Evolutionary conservation across 2,329 filamentous ascomycete genomes (phyloP).

Genomic region (Xylaria sp.): DNA sequence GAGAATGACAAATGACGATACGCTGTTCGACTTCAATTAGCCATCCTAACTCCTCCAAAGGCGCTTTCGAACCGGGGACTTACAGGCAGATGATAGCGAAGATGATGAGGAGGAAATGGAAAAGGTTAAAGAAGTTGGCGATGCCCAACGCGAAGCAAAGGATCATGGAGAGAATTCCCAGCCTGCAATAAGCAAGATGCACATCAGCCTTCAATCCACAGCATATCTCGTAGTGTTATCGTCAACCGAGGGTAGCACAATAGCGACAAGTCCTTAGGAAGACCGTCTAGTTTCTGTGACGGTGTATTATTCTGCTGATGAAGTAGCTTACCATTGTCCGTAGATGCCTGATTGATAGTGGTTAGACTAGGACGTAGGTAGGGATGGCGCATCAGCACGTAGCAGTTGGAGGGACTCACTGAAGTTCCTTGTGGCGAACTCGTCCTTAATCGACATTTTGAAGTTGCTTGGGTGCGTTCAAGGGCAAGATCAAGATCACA

Average conservation of each 20-base stretch:
- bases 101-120: constrained; percentile 60
- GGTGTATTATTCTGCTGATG: constrained; percentile 3
- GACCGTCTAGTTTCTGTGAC: constrained; percentile 12
- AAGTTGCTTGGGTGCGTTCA: constrained; percentile 37
- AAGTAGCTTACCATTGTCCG: constrained; percentile 74
- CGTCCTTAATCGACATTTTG: constrained; percentile 77
- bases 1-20: constrained; percentile 77
- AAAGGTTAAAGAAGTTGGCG: constrained; percentile 71
- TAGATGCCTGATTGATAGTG: constrained; percentile 69
- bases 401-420: constrained; percentile 62
- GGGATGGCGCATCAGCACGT: constrained; percentile 22
- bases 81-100: constrained; percentile 67
- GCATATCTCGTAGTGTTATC: neutral
- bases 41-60: neutral
- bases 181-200: constrained; percentile 57
- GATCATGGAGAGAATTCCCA: constrained; percentile 76
- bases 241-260: neutral
- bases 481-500: neutral
- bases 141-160: constrained; percentile 77
- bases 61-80: constrained; percentile 44
- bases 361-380: constrained; percentile 49
- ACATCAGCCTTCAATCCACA: constrained; percentile 40
- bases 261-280: neutral
- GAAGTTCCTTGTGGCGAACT: constrained; percentile 79
- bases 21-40: constrained; percentile 57